Evolutionary conservation across 2,329 filamentous ascomycete species (phyloP).

Genomic region (Stemphylium beticola): DNA sequence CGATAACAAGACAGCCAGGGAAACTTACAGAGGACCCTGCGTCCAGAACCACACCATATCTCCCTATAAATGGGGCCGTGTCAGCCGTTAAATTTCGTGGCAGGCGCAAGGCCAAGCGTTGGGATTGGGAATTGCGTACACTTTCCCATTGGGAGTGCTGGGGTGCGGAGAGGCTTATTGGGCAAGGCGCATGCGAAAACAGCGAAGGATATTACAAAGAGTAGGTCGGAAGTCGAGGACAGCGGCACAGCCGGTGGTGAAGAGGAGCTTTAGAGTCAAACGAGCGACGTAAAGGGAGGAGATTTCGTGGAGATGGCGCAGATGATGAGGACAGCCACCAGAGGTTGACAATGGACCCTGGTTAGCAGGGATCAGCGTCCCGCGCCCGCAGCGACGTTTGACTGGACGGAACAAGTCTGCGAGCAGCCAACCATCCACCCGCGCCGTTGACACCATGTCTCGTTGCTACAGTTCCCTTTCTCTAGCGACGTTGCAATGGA

Average conservation of each 20-base stretch:
- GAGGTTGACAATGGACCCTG: conserved; percentile 19
- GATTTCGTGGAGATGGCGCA: neutral
- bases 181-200: conserved; percentile 36
- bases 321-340: conserved; percentile 5
- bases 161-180: conserved; percentile 22
- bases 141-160: conserved; percentile 49
- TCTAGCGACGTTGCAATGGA: too few species aligned
- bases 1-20: neutral
- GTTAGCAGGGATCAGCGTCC: conserved; percentile 14
- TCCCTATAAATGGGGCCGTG: conserved; percentile 52
- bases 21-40: conserved; percentile 83
- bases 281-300: conserved; percentile 34
- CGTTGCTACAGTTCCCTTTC: neutral
- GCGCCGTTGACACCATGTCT: conserved; percentile 4
- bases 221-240: conserved; percentile 3
- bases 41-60: conserved; percentile 94
- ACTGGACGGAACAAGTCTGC: conserved; percentile 6
- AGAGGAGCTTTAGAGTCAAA: conserved; percentile 15
- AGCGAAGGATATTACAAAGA: conserved; percentile 7
- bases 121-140: conserved; percentile 42
- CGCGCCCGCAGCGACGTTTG: conserved; percentile 16
- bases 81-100: conserved; percentile 26
- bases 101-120: conserved; percentile 14
- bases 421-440: conserved; percentile 11
- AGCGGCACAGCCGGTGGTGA: conserved; percentile 12